Percentiles rank a stretch among this genome's conserved stretches.
phyloP scores from a whole-genome alignment of 352 stramenopile genomes.

The Albugo candida region DNA sequence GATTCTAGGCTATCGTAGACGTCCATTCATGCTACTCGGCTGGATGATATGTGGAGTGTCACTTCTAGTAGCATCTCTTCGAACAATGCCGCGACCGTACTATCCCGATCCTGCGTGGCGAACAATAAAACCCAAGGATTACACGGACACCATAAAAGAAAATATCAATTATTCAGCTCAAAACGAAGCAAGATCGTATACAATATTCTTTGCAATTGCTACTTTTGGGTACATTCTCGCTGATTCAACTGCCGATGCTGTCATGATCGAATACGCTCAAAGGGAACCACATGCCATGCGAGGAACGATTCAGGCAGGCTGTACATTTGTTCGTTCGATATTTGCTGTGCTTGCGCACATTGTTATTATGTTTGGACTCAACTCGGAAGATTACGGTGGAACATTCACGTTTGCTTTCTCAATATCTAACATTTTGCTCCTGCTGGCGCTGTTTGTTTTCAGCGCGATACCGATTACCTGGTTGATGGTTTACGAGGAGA shows the following conservation, averaged over 20 bases:
- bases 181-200: constrained; percentile 2
- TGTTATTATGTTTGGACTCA: constrained; percentile 28
- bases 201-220: constrained; percentile 23
- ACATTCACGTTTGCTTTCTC: constrained; percentile 29
- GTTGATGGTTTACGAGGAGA: constrained; percentile 27
- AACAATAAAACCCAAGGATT: constrained; percentile 9
- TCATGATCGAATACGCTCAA: constrained; percentile 55
- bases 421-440: constrained; percentile 36
- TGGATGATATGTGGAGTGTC: constrained; percentile 14
- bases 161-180: constrained; percentile 3
- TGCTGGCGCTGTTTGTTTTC: constrained; percentile 11
- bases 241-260: constrained; percentile 36
- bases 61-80: constrained; percentile 17
- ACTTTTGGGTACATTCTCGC: constrained; percentile 45
- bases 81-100: constrained; percentile 11
- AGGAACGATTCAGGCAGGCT: constrained; percentile 34
- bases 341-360: constrained; percentile 16
- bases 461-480: constrained; percentile 17
- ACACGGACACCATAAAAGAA: background rate
- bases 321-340: constrained; percentile 31
- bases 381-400: constrained; percentile 35
- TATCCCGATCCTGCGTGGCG: constrained; percentile 25
- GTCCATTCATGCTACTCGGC: constrained; percentile 7
- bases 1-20: constrained; percentile 7
- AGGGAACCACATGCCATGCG: constrained; percentile 40